phyloP scores from a whole-genome alignment of 345 rosid species.

The Diplotaxis tenuifolia region DNA sequence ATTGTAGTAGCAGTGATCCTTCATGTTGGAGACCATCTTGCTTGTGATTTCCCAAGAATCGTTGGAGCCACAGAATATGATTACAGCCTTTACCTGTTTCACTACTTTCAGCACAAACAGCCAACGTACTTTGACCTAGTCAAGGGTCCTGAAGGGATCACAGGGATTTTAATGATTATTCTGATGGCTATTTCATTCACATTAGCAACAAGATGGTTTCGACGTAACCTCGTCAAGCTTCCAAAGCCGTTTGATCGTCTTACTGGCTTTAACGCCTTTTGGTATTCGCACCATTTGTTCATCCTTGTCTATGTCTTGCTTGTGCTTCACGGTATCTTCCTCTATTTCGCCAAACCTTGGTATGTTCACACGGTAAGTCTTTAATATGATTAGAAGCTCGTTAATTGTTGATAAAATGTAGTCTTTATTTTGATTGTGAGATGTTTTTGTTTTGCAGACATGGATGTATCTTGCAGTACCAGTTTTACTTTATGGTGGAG shows the following conservation, averaged over 20 bases:
- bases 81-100: slow-evolving; percentile 36
- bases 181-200: slow-evolving; percentile 82
- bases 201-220: slow-evolving; percentile 81
- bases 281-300: slow-evolving; percentile 97
- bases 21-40: slow-evolving; percentile 87
- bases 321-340: slow-evolving; percentile 68
- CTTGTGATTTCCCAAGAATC: slow-evolving; percentile 91
- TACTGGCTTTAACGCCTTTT: slow-evolving; percentile 97
- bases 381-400: background rate
- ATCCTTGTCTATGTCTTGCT: slow-evolving; percentile 77
- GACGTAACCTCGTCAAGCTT: slow-evolving; percentile 72
- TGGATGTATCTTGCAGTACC: slow-evolving; percentile 99
- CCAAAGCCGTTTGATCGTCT: slow-evolving; percentile 91
- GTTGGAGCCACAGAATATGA: slow-evolving; percentile 21
- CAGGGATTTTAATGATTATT: slow-evolving; percentile 87
- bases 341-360: slow-evolving; percentile 81
- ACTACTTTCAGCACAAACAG: slow-evolving; percentile 52
- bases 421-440: background rate
- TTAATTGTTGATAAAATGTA: background rate
- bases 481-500: slow-evolving; percentile 77
- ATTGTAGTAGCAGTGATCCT: slow-evolving; percentile 84
- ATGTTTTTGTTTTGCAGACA: slow-evolving; percentile 49
- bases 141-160: slow-evolving; percentile 80
- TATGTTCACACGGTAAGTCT: slow-evolving; percentile 69
- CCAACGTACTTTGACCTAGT: slow-evolving; percentile 72